Conservation (phyloP, 495 filamentous ascomycete species). For the Echria macrotheca region DNA sequence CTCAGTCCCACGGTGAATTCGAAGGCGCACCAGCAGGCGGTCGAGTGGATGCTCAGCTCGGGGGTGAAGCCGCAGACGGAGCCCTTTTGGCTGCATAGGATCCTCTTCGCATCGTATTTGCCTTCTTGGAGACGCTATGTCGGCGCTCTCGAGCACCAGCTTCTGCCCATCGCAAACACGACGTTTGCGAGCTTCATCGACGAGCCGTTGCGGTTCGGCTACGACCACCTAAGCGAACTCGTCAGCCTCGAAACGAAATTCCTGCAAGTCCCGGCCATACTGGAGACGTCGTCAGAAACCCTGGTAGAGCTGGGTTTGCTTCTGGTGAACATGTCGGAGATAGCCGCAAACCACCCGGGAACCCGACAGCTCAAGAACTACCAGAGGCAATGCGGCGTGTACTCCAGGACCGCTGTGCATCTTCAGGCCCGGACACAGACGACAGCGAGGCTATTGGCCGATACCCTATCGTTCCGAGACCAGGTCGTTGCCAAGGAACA, state of each 20-base stretch:
- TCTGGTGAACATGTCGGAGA: not conserved
- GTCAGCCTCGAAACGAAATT: conserved; percentile 27
- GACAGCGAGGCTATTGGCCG: conserved; percentile 29
- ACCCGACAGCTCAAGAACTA: conserved; percentile 15
- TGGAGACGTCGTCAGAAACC: conserved; percentile 20
- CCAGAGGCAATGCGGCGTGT: conserved; percentile 15
- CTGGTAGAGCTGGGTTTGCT: conserved; percentile 21
- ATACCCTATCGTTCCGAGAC: conserved; percentile 36
- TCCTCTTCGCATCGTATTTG: conserved; percentile 35
- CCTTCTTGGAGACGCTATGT: conserved; percentile 38
- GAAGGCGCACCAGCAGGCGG: conserved; percentile 23
- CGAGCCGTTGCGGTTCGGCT: conserved; percentile 26
- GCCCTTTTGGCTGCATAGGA: conserved; percentile 30
- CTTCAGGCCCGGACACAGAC: conserved; percentile 30
- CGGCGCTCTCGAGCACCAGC: conserved; percentile 26
- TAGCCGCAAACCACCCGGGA: conserved; percentile 1
- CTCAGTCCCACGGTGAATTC: conserved; percentile 34
- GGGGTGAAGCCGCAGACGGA: conserved; percentile 7
- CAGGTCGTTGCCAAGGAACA: conserved; percentile 34
- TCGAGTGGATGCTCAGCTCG: conserved; percentile 9
- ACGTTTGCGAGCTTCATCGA: conserved; percentile 30
- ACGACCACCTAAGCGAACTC: conserved; percentile 27
- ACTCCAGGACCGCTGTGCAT: conserved; percentile 26
- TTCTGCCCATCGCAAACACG: conserved; percentile 31
- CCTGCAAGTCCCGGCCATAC: conserved; percentile 21